Evolutionary conservation across 2,329 filamentous ascomycete species (phyloP).

Genomic region (Cercospora sp.): DNA sequence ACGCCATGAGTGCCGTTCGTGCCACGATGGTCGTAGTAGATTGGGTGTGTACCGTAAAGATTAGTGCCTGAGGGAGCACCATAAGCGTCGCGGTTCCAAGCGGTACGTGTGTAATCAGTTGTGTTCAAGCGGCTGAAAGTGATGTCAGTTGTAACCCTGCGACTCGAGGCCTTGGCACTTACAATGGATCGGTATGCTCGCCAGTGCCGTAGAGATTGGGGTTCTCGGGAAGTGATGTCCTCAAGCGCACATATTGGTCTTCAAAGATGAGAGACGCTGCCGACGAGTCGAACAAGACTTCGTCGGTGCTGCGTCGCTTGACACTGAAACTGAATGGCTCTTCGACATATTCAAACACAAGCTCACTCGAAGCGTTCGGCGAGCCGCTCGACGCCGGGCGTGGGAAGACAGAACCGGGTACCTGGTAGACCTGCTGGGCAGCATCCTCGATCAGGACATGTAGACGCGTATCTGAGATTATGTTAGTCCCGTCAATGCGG

Average conservation of each 20-base stretch:
- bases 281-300: conserved; percentile 69
- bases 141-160: neutral
- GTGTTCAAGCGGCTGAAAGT: conserved; percentile 55
- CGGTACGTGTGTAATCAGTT: conserved; percentile 66
- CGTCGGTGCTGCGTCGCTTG: conserved; percentile 56
- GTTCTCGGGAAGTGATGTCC: conserved; percentile 66
- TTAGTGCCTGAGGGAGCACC: conserved; percentile 61
- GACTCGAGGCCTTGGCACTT: conserved; percentile 9
- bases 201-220: conserved; percentile 77
- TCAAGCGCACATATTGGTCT: conserved; percentile 72
- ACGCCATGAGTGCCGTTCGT: conserved; percentile 60
- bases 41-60: conserved; percentile 70
- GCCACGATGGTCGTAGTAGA: conserved; percentile 72
- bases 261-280: conserved; percentile 70
- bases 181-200: conserved; percentile 67
- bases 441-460: conserved; percentile 74
- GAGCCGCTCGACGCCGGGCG: conserved; percentile 51
- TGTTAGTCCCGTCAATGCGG: conserved; percentile 7
- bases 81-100: conserved; percentile 70
- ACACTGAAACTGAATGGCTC: conserved; percentile 70
- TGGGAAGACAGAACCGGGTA: conserved; percentile 67
- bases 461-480: conserved; percentile 52
- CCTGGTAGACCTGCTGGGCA: conserved; percentile 69
- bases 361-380: conserved; percentile 40
- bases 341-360: conserved; percentile 56